phyloP scores from a whole-genome alignment of 495 filamentous ascomycete species.

The Usnea hakonensis region DNA sequence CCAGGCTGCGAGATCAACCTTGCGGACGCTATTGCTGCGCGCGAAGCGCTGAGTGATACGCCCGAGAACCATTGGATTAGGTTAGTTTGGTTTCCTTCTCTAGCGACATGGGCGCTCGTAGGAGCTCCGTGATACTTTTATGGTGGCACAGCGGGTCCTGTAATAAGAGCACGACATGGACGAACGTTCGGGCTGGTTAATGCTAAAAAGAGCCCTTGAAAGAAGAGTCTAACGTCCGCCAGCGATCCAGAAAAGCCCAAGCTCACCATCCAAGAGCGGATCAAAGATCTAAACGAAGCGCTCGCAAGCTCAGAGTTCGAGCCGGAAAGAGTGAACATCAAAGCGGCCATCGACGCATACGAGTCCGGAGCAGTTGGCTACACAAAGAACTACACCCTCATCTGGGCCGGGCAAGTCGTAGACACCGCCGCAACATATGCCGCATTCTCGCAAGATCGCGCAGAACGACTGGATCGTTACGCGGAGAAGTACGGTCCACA shows the following conservation, averaged over 20 bases:
- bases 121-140: background rate
- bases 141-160: background rate
- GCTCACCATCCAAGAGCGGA: background rate
- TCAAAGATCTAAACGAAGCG: background rate
- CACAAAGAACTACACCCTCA: background rate
- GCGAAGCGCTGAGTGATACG: background rate
- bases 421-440: background rate
- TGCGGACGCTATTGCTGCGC: background rate
- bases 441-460: background rate
- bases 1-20: background rate
- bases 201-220: background rate
- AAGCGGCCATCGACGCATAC: background rate
- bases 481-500: background rate
- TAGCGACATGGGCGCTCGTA: background rate
- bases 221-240: background rate
- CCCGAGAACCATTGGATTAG: background rate
- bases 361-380: background rate
- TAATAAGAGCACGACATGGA: background rate
- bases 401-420: background rate
- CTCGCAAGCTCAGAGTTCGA: background rate
- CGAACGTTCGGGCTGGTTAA: background rate
- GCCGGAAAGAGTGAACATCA: background rate
- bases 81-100: background rate
- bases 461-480: background rate
- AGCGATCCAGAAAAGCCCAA: background rate